Base-by-base conservation (phyloP, 2,329 filamentous ascomycete species). In the Fusarium humuli region DNA sequence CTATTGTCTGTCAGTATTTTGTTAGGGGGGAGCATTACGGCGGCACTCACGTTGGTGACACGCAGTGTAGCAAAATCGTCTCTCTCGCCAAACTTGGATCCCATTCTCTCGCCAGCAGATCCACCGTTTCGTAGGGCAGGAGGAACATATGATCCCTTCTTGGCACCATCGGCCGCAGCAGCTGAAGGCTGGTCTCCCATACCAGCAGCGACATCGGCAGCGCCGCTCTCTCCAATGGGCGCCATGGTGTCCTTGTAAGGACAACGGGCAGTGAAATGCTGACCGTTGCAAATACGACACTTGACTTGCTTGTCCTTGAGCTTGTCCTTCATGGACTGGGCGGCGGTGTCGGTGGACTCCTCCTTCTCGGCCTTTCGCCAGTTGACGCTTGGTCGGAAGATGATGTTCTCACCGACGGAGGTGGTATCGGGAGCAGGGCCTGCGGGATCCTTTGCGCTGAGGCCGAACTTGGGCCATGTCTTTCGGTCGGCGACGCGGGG, bases 171-270 rank as follows among this genome's bases (percentile, higher is more conserved):
- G 18, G 57, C 83, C 30, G 83, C 87, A 46, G 86, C 86, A 25
- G 81, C 81, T 1, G 74, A 67, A 18, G 77, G 71, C 55, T 87
- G 85, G 75, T 88, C 85, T 73, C 81, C 82, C 82, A 86, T 81
- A 59, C 85, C 87, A 50, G 85, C 86, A 34, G 85, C 87, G 29
- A 84, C 83, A 69, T 91, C 89, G 67, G 82, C 86, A 32, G 79
- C 79, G 48, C 79, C 80, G 59, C 82, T 84, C 80, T 90, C 89
- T 73, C 90, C 90, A 67, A 94, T 89, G 40, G 93, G 96, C 37
- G 95, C 94, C 94, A 99, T 98, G 76, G 95, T 99, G 81, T 98
- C 96, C 87, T 98, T 99, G 91, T 97, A 99, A 37, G 96, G 96
- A 90, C 96, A 99, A 81, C 96, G 92, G 74, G 95, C 95, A 44